These are phyloP conservation scores for Phytopythium delawarense DNA, from an alignment of 352 stramenopile genomes.

Conservation along the genomic window DNA sequence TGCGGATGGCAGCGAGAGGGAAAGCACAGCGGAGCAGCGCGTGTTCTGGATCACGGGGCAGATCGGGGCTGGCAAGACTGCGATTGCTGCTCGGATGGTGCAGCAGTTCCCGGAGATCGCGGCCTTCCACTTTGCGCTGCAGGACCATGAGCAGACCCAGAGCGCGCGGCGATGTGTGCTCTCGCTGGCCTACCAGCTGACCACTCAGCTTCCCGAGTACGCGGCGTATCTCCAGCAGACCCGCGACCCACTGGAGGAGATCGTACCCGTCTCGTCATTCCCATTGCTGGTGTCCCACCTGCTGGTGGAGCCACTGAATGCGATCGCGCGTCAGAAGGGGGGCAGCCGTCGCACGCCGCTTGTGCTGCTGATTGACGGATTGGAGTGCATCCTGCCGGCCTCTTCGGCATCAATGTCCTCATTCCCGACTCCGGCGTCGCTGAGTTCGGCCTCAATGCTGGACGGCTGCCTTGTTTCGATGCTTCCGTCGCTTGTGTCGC, in stretches of 20 bases:
- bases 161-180: constrained; percentile 56
- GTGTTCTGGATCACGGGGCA: constrained; percentile 73
- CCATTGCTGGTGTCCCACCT: constrained; percentile 42
- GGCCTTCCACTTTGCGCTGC: constrained; percentile 67
- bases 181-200: constrained; percentile 69
- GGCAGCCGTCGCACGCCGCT: constrained; percentile 27
- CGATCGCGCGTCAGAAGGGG: constrained; percentile 46
- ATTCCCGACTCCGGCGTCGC: constrained; percentile 9
- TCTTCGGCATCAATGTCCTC: constrained; percentile 11
- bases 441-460: constrained; percentile 8
- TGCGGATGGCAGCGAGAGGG: neutral
- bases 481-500: constrained; percentile 41
- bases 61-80: constrained; percentile 68
- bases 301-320: constrained; percentile 57
- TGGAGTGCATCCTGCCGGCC: constrained; percentile 44
- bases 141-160: constrained; percentile 79
- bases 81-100: constrained; percentile 58
- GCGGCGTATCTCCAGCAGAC: constrained; percentile 52
- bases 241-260: constrained; percentile 65
- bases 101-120: constrained; percentile 63
- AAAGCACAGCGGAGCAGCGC: constrained; percentile 13
- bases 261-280: constrained; percentile 71
- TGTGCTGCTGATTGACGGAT: constrained; percentile 60
- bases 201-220: constrained; percentile 69
- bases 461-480: constrained; percentile 62